Base-by-base conservation (phyloP, 176 grass and related monocot genomes). In the Poa annua region DNA sequence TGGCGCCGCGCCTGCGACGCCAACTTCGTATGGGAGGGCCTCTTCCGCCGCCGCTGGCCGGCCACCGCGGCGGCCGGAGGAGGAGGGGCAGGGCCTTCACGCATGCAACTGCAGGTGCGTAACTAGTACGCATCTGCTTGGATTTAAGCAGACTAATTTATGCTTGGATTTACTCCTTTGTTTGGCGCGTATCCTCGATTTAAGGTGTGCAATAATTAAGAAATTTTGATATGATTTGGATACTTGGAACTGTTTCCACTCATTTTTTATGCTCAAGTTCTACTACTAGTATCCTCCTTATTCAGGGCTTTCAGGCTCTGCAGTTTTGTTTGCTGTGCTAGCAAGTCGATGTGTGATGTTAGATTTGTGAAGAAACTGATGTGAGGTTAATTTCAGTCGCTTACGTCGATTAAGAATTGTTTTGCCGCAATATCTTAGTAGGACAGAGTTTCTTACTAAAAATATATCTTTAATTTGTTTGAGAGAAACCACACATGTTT, bases 41-140 rank as follows among this genome's bases (percentile, higher is more conserved):
- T 94, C 71, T 94, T 91, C 71, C 74, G 87, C 3, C 74, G 86
- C 86, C 86, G 92, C 49, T 91, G 92, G 92, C 89, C 86, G 56
- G 24, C 59, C 12, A 21, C 71, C 3, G 33, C 33, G 16, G 45
- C 57, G 66, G 66, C 51, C 24, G 26, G 49, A 10, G 79, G 17
- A 69, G 67, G 8, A 64, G 63, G 86, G 35, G 74, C 48, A 66
- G 67, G 66, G 45, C 8, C 75, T 56, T 83, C 79, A 15, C 44
- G 11, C 65, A 76, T 56, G 47, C 29, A 29, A 29, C 29, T 29
- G 29, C 83, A 68, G 75, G 86, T 45, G 44, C 8, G 41, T 42
- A 42, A 42, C 0, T 2, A 29, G 29, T 29, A 29, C 29, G 29
- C 29, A 42, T 42, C 8, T 42, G 41, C 41, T 42, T 42, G 41